Evolutionary conservation across 495 filamentous ascomycete genomes (phyloP).

Genomic region (Aspergillus affinis): DNA sequence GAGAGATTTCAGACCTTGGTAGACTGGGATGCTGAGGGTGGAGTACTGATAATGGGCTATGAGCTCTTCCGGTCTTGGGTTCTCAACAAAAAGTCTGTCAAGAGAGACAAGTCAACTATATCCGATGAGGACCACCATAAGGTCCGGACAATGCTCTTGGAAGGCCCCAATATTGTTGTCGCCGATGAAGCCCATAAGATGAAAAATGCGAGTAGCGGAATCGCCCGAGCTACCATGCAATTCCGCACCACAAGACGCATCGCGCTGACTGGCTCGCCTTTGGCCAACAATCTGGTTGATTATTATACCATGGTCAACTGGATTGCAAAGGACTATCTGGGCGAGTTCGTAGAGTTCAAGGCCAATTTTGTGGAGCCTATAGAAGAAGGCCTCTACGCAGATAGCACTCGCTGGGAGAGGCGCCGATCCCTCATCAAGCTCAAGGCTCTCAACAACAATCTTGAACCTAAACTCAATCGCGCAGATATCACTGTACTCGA

Average conservation of each 20-base stretch:
- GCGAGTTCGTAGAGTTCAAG: constrained; percentile 62
- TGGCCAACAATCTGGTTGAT: constrained; percentile 79
- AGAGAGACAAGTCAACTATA: constrained; percentile 21
- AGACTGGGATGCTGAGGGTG: constrained; percentile 64
- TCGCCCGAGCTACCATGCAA: constrained; percentile 50
- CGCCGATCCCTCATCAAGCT: constrained; percentile 64
- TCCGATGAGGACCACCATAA: constrained; percentile 33
- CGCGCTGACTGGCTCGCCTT: constrained; percentile 82
- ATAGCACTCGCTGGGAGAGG: constrained; percentile 55
- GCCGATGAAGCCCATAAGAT: constrained; percentile 85
- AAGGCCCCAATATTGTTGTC: constrained; percentile 71
- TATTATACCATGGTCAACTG: constrained; percentile 87
- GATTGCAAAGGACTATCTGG: constrained; percentile 79
- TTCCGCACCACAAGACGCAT: constrained; percentile 73
- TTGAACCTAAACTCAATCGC: constrained; percentile 78
- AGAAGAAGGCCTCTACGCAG: constrained; percentile 61
- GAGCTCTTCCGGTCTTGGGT: constrained; percentile 58
- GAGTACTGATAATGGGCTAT: constrained; percentile 75
- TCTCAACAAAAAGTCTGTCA: constrained; percentile 30
- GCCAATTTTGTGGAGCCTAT: constrained; percentile 72
- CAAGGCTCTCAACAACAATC: constrained; percentile 64
- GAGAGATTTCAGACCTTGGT: constrained; percentile 46
- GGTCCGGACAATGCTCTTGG: constrained; percentile 49
- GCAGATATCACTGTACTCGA: constrained; percentile 66
- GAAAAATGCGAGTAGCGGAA: constrained; percentile 59